phyloP scores from a whole-genome alignment of 768 basidiomycete genomes.

The Russula sp. region DNA sequence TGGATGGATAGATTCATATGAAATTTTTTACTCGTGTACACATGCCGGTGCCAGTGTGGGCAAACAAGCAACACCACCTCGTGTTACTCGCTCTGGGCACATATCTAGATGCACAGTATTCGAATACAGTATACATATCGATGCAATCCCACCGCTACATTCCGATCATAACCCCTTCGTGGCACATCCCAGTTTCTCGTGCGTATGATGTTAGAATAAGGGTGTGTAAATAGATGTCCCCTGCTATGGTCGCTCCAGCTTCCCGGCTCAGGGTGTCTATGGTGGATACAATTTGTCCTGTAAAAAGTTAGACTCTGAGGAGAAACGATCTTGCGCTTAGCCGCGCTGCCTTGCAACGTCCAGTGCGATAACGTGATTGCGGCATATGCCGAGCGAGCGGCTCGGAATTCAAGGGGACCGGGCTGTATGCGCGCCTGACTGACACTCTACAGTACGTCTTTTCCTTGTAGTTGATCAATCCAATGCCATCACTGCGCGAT shows the following conservation, averaged over 20 bases:
- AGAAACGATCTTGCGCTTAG: neutral
- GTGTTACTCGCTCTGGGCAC: neutral
- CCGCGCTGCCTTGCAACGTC: no score
- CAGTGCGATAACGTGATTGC: constrained; percentile 9
- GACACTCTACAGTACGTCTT: constrained; percentile 13
- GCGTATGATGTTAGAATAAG: neutral
- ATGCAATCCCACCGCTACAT: no score
- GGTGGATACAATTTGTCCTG: neutral
- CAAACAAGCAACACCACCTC: neutral
- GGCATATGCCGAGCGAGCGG: neutral
- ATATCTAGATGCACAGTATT: neutral
- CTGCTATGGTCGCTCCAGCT: neutral
- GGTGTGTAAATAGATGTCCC: neutral
- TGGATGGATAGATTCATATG: constrained; percentile 4
- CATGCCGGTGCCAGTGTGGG: constrained; percentile 1
- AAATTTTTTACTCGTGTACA: neutral
- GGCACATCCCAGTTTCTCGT: neutral
- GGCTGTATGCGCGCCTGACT: neutral
- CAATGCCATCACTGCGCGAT: constrained; percentile 1
- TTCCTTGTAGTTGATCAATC: neutral
- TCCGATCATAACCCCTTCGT: no score
- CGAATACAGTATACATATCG: no score
- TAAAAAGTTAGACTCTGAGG: neutral
- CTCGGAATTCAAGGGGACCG: neutral
- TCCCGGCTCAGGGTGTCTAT: neutral